Percentiles rank a stretch among this genome's conserved stretches.
Conservation (phyloP, 2,329 filamentous ascomycete species). For the Colletotrichum destructivum region DNA sequence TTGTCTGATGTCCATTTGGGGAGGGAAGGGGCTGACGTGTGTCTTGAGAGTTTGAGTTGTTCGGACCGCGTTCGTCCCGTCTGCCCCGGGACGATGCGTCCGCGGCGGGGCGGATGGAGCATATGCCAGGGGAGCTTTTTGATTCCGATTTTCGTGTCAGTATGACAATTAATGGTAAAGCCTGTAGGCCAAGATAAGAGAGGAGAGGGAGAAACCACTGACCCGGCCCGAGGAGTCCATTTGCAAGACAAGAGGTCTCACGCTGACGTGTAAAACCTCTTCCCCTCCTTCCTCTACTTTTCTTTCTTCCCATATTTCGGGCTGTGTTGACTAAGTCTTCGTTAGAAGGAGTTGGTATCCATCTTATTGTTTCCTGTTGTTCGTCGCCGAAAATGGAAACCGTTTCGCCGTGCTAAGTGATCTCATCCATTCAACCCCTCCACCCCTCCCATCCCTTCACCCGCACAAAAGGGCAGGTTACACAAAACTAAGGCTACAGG, state of each 20-base stretch:
- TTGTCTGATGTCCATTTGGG: too few relatives aligned
- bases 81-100: background rate
- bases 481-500: too few relatives aligned
- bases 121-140: background rate
- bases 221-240: background rate
- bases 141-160: background rate
- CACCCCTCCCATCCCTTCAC: too few relatives aligned
- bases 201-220: background rate
- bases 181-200: background rate
- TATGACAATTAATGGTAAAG: too few relatives aligned
- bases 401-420: constrained; percentile 28
- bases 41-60: background rate
- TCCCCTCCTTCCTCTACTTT: too few relatives aligned
- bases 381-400: constrained; percentile 24
- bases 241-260: background rate
- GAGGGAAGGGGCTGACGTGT: background rate
- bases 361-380: background rate
- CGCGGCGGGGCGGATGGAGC: background rate
- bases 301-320: background rate
- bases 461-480: too few relatives aligned
- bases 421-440: background rate
- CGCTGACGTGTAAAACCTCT: background rate
- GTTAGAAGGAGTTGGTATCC: background rate
- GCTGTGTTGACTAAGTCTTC: background rate
- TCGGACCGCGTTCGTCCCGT: background rate